Evolutionary conservation across 768 basidiomycete species (phyloP).

Genomic region (Leccinum variicolor): DNA sequence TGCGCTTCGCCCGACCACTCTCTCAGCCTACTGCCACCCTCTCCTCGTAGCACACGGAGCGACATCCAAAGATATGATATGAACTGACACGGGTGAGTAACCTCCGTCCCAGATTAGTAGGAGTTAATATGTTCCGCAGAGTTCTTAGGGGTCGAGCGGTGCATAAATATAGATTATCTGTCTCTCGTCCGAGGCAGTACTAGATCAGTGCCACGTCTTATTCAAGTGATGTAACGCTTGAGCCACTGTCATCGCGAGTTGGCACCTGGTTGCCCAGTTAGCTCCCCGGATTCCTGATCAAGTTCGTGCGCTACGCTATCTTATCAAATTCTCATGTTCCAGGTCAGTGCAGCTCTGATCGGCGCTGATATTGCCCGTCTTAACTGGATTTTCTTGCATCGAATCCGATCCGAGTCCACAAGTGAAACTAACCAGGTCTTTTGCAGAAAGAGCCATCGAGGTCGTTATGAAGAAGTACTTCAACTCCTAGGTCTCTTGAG

Average conservation of each 20-base stretch:
- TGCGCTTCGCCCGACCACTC: no score
- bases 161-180: not conserved
- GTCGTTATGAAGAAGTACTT: not conserved
- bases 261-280: not conserved
- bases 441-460: not conserved
- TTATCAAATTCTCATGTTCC: not conserved
- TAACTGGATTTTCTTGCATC: not conserved
- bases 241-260: not conserved
- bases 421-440: not conserved
- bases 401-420: not conserved
- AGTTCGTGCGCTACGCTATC: not conserved
- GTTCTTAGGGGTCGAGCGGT: not conserved
- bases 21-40: no score
- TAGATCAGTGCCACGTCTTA: not conserved
- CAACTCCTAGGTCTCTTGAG: no score
- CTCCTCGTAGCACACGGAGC: no score
- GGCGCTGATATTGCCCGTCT: not conserved
- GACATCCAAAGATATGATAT: no score
- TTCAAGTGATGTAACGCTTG: not conserved
- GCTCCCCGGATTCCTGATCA: not conserved
- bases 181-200: not conserved
- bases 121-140: not conserved
- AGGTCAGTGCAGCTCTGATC: not conserved
- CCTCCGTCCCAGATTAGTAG: not conserved
- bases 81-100: not conserved